Base-by-base conservation (phyloP, 225 moss, liverwort and hornwort genomes). In the Takakia lepidozioides region DNA sequence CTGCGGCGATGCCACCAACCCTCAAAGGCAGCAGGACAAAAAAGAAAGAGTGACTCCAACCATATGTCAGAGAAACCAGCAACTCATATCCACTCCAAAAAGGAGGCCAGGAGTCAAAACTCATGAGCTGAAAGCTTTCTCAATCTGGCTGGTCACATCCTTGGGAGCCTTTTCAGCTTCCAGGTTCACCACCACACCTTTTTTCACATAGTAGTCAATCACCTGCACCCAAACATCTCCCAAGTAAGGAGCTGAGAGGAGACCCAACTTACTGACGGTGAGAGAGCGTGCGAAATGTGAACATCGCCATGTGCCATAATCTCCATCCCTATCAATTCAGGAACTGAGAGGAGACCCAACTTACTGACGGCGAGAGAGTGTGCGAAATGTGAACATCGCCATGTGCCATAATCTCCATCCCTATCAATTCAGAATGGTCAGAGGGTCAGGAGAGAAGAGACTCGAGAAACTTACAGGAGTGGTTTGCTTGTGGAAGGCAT, bases 401-500 rank as follows among this genome's bases (percentile, higher is more conserved):
- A 21, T 4, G 2, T 46, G 5, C 22, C 8, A 4, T 3, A 9
- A 19, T 5, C 35, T 27, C 0, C 4, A 35, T 2, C 1, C 36
- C 14, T 14, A 0, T 0, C 19, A 51, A 51, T 10, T 34, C 2
- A 13, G 2, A 13, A 27, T 38, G 20, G 23, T 1, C 24, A 23
- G 40, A 3, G n/a, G 21, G 45, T 42, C 19, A 42, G 5, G 16
- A 42, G 42, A 3, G 38, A 23, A 32, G 19, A 23, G 43, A 2
- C 2, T 6, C 11, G 48, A 49, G 15, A 16, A 41, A 66, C 78
- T 69, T 19, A 89, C 88, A 39, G 88, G 88, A 34, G 75, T 52
- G 38, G 88, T 89, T 65, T 85, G 85, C 64, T 82, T 76, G 43
- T 89, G 85, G 39, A 89, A 89, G 37, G 62, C 58, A 6, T 69